These are phyloP conservation scores for Rhypophila decipiens DNA, from an alignment of 495 filamentous ascomycete genomes.

Conservation along the genomic window DNA sequence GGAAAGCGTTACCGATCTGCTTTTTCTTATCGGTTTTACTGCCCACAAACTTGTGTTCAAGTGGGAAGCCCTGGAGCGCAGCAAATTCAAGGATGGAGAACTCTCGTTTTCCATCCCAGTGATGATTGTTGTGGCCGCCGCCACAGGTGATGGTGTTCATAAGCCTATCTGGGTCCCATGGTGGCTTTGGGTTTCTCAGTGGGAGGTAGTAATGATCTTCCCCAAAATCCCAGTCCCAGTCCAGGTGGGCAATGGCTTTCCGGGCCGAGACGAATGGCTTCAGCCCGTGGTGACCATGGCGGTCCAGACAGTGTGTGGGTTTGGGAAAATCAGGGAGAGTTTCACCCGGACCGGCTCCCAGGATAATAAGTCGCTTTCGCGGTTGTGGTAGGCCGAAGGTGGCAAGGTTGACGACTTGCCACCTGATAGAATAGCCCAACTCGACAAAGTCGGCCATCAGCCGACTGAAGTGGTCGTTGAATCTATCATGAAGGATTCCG, in stretches of 20 bases:
- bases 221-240: conserved; percentile 28
- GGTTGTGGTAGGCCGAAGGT: conserved; percentile 39
- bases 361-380: conserved; percentile 58
- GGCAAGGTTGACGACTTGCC: conserved; percentile 42
- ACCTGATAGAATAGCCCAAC: conserved; percentile 61
- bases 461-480: conserved; percentile 48
- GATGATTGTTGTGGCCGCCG: conserved; percentile 59
- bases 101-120: conserved; percentile 59
- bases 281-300: conserved; percentile 30
- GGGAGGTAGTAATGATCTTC: no score
- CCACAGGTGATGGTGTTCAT: conserved; percentile 59
- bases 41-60: conserved; percentile 52
- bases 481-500: conserved; percentile 49
- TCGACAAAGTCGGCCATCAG: conserved; percentile 60
- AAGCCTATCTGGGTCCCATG: conserved; percentile 33
- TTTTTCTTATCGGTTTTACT: conserved; percentile 38
- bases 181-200: conserved; percentile 24
- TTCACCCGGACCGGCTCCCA: conserved; percentile 77
- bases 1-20: conserved; percentile 87
- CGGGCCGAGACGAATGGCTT: conserved; percentile 24
- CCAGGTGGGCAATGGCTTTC: conserved; percentile 12
- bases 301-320: conserved; percentile 58
- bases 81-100: conserved; percentile 73
- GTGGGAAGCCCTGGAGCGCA: conserved; percentile 67
- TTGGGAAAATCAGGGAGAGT: conserved; percentile 61